Percentiles rank a stretch among this genome's conserved stretches.
Conservation (phyloP, 352 stramenopile species). For the Pythium oligandrum region DNA sequence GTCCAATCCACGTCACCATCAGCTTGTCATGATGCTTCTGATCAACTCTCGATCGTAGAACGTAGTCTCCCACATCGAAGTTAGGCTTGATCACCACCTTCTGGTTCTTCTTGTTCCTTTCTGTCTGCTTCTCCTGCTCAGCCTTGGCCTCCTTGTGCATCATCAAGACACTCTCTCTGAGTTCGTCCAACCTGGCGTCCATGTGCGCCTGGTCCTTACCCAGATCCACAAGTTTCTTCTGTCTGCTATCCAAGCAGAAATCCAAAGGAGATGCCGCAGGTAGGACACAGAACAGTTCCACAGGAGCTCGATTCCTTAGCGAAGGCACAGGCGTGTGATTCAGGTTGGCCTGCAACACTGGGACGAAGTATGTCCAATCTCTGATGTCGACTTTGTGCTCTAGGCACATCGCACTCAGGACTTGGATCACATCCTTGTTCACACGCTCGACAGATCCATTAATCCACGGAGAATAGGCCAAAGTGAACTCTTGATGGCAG, state of each 20-base stretch:
- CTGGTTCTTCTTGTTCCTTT: constrained; percentile 2
- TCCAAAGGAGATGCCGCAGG: constrained; percentile 4
- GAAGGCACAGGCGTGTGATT: constrained; percentile 25
- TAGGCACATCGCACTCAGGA: constrained; percentile 16
- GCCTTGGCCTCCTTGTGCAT: constrained; percentile 16
- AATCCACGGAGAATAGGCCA: constrained; percentile 25
- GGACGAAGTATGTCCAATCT: constrained; percentile 21
- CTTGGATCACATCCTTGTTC: constrained; percentile 24
- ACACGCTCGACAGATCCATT: constrained; percentile 26
- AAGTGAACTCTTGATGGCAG: constrained; percentile 21
- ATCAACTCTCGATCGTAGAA: constrained; percentile 26
- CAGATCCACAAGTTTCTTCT: not conserved
- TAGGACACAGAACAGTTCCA: constrained; percentile 19
- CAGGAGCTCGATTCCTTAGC: constrained; percentile 9
- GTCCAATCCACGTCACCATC: constrained; percentile 26
- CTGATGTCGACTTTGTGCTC: constrained; percentile 21
- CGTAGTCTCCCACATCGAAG: constrained; percentile 26
- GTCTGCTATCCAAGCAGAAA: too few species aligned
- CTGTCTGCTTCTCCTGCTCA: constrained; percentile 6
- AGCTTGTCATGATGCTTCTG: constrained; percentile 22
- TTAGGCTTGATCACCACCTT: constrained; percentile 8
- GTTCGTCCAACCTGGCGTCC: not conserved
- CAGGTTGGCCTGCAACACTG: constrained; percentile 21
- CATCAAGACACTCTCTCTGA: not conserved
- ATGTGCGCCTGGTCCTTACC: not conserved